Evolutionary conservation across 1,284 basidiomycete genomes (phyloP).

Genomic region (Papiliotrema flavescens): DNA sequence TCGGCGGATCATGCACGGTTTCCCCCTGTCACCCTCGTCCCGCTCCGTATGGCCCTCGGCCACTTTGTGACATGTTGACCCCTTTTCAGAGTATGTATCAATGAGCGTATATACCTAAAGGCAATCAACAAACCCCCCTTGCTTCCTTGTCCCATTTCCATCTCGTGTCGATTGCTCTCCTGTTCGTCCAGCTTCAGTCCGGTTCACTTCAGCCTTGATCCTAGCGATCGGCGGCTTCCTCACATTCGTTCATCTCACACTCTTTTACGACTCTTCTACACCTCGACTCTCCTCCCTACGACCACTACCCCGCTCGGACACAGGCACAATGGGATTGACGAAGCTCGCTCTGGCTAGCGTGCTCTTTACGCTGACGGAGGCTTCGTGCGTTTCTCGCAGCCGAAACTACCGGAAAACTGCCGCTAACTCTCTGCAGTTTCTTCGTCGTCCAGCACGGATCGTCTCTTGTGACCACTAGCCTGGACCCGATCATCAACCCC

Average conservation of each 20-base stretch:
- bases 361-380: neutral
- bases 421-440: slow-evolving; percentile 4
- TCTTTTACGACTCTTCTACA: neutral
- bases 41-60: no score
- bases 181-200: no score
- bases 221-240: neutral
- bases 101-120: no score
- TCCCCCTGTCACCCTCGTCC: no score
- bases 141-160: no score
- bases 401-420: no score
- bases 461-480: slow-evolving; percentile 6
- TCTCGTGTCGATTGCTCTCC: no score
- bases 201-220: no score
- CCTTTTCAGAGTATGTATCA: no score
- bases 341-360: neutral
- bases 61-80: no score
- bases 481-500: slow-evolving; percentile 15
- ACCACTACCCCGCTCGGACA: neutral
- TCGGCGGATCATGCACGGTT: no score
- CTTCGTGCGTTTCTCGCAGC: neutral
- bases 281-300: neutral
- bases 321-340: neutral
- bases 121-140: no score
- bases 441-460: slow-evolving; percentile 8
- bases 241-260: neutral